These are phyloP conservation scores for Penstemon barbatus DNA, from an alignment of 257 asterid species.

Conservation along the genomic window DNA sequence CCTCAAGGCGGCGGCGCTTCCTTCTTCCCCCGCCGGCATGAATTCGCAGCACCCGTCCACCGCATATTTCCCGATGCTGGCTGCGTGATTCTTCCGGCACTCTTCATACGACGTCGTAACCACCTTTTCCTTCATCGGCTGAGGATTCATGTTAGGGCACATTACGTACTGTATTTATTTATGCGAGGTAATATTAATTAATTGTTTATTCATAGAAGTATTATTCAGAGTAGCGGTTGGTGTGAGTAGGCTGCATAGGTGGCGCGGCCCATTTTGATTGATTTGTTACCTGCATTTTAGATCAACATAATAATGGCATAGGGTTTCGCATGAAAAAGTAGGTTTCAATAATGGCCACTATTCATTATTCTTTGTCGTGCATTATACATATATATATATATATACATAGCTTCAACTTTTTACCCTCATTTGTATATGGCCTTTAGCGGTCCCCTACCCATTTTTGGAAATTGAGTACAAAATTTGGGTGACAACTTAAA, in stretches of 20 bases:
- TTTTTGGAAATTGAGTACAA: too few species aligned
- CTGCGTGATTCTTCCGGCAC: slow-evolving; percentile 79
- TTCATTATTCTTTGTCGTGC: slow-evolving; percentile 34
- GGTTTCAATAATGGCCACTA: slow-evolving; percentile 38
- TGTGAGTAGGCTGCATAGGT: slow-evolving; percentile 33
- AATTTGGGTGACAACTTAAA: too few species aligned
- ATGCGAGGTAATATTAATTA: not conserved
- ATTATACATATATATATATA: not conserved
- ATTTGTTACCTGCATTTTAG: slow-evolving; percentile 46
- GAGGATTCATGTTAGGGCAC: slow-evolving; percentile 16
- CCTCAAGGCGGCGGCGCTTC: slow-evolving; percentile 45
- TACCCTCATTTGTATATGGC: too few species aligned
- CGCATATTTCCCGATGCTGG: slow-evolving; percentile 65
- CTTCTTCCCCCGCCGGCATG: slow-evolving; percentile 69
- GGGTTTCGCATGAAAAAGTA: slow-evolving; percentile 37
- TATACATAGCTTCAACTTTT: too few species aligned
- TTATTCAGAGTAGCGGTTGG: slow-evolving; percentile 32
- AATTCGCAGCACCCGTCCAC: slow-evolving; percentile 78
- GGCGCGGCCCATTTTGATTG: slow-evolving; percentile 41
- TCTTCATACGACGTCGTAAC: slow-evolving; percentile 51
- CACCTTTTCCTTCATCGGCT: slow-evolving; percentile 30
- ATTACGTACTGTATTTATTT: slow-evolving; percentile 3
- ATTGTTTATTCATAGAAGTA: slow-evolving; percentile 5
- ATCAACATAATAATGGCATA: slow-evolving; percentile 27
- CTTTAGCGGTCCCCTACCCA: too few species aligned